phyloP scores from a whole-genome alignment of 768 basidiomycete genomes.

The Suillus spraguei region DNA sequence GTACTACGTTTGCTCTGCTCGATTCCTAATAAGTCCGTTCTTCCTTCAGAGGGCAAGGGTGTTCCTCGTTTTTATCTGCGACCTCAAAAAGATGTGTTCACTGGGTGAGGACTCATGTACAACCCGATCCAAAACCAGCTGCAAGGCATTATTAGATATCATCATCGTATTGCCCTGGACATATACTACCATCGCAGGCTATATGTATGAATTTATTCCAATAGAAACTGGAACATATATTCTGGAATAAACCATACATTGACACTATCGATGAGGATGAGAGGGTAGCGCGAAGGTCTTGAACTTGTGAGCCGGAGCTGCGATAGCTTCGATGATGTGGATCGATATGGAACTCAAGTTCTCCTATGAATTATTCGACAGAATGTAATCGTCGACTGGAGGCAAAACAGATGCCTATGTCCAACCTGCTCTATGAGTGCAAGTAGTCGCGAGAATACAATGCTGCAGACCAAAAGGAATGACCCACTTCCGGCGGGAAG shows the following conservation, averaged over 20 bases:
- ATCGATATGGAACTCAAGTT: neutral
- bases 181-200: neutral
- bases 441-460: neutral
- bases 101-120: too few relatives aligned
- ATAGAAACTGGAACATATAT: neutral
- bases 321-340: neutral
- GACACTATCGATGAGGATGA: neutral
- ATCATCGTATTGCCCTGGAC: neutral
- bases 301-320: neutral
- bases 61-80: too few relatives aligned
- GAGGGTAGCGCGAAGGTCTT: neutral
- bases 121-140: neutral
- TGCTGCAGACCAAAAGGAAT: neutral
- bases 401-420: neutral
- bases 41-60: too few relatives aligned
- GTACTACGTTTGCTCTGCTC: too few relatives aligned
- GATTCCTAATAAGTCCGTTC: too few relatives aligned
- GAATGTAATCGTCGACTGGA: neutral
- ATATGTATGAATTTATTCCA: neutral
- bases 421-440: neutral
- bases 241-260: neutral
- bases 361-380: neutral
- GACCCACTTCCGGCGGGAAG: neutral
- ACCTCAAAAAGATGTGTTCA: too few relatives aligned
- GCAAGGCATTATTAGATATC: too few relatives aligned